Evolutionary conservation across 225 moss, liverwort and hornwort species (phyloP).

Genomic region (Physcomitrellopsis africana): DNA sequence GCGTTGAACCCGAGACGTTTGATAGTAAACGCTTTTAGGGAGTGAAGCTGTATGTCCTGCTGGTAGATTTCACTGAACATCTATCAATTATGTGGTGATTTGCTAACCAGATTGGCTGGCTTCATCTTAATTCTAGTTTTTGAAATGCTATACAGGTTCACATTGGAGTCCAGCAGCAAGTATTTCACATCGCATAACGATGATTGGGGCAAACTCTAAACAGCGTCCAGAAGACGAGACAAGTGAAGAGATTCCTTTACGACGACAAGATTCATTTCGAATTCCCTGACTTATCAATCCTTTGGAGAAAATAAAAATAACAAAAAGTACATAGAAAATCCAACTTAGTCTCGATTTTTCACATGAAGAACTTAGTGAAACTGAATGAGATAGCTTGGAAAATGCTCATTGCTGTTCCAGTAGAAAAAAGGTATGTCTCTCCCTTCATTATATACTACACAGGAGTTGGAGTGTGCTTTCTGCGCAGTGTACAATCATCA

Average conservation of each 20-base stretch:
- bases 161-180: slow-evolving; percentile 42
- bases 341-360: slow-evolving; percentile 21
- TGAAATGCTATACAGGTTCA: slow-evolving; percentile 35
- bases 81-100: neutral
- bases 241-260: slow-evolving; percentile 81
- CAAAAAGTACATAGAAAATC: neutral
- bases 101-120: neutral
- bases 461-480: slow-evolving; percentile 29
- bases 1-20: slow-evolving; percentile 56
- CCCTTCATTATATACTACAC: slow-evolving; percentile 27
- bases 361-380: slow-evolving; percentile 19
- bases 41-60: slow-evolving; percentile 22
- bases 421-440: slow-evolving; percentile 4
- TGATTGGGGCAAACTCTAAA: slow-evolving; percentile 48
- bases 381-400: slow-evolving; percentile 22
- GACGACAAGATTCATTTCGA: slow-evolving; percentile 75
- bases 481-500: slow-evolving; percentile 17
- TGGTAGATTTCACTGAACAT: slow-evolving; percentile 4
- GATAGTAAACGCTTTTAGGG: slow-evolving; percentile 20
- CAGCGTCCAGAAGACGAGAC: slow-evolving; percentile 56
- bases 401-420: slow-evolving; percentile 21
- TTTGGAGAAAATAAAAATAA: no score
- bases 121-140: neutral
- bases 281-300: slow-evolving; percentile 48
- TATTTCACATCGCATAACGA: slow-evolving; percentile 50